phyloP scores from a whole-genome alignment of 345 rosid genomes.

The Populus pruinosa region DNA sequence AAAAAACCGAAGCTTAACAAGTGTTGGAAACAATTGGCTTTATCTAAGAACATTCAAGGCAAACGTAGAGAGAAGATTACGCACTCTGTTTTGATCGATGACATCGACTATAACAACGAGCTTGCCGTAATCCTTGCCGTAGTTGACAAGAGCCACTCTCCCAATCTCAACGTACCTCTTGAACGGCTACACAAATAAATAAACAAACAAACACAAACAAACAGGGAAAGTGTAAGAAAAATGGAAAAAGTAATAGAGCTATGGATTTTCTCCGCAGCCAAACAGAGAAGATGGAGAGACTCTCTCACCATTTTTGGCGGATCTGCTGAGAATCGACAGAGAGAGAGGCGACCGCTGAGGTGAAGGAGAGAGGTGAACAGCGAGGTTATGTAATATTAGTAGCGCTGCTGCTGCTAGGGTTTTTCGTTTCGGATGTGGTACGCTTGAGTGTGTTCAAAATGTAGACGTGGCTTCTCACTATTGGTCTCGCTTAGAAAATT shows the following conservation, averaged over 20 bases:
- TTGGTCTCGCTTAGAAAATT: not conserved
- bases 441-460: not conserved
- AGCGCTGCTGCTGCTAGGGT: not conserved
- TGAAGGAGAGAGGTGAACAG: not conserved
- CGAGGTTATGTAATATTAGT: not conserved
- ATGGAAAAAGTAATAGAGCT: not conserved
- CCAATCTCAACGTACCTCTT: constrained; percentile 24
- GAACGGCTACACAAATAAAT: constrained; percentile 9
- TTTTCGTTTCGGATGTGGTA: not conserved
- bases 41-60: not conserved
- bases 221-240: not conserved
- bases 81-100: constrained; percentile 19
- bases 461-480: not conserved
- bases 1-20: not conserved
- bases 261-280: not conserved
- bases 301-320: constrained; percentile 8
- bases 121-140: constrained; percentile 16
- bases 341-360: not conserved
- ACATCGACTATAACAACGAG: constrained; percentile 26
- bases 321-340: not conserved
- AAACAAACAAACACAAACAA: not conserved
- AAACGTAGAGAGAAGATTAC: not conserved
- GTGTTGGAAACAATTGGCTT: not conserved
- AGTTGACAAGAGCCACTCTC: constrained; percentile 20
- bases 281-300: not conserved